Percentiles rank a stretch among this genome's conserved stretches.
Conservation (phyloP, 1,139 yeast species). For the Zhuliangozyma parablackwelliae region DNA sequence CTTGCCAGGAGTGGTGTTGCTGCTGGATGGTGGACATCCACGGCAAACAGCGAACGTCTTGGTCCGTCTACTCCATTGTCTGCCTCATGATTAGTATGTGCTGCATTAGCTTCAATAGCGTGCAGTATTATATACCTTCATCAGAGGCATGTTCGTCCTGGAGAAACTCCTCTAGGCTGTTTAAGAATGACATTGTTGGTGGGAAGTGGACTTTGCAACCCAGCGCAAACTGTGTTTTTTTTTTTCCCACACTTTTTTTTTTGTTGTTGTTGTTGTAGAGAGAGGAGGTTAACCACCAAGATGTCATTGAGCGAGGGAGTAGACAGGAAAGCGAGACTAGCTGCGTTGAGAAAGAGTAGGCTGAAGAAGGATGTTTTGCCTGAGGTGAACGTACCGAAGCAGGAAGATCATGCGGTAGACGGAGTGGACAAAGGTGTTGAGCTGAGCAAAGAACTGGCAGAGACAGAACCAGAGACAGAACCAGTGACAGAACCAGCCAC, state of each 20-base stretch:
- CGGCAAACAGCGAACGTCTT: too few species aligned
- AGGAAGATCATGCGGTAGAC: too few species aligned
- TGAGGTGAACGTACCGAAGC: neutral
- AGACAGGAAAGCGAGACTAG: constrained; percentile 21
- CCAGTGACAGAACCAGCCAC: too few species aligned
- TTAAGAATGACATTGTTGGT: constrained; percentile 9
- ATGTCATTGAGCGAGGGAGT: constrained; percentile 1
- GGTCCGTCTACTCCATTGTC: too few species aligned
- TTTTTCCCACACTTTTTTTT: neutral
- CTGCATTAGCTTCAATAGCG: neutral
- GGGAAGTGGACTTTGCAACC: constrained; percentile 6
- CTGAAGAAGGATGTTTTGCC: constrained; percentile 1
- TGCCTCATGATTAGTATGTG: neutral
- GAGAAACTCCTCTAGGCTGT: constrained; percentile 8
- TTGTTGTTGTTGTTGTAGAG: neutral
- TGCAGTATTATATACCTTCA: constrained; percentile 8
- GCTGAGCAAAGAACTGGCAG: too few species aligned
- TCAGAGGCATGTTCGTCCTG: constrained; percentile 4
- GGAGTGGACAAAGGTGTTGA: too few species aligned
- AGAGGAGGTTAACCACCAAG: too few species aligned
- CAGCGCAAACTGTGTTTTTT: neutral
- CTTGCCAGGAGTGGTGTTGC: too few species aligned
- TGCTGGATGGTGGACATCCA: too few species aligned
- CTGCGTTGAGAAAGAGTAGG: constrained; percentile 19
- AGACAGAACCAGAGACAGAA: too few species aligned